These are phyloP conservation scores for Ogataea populi-albae DNA, from an alignment of 805 yeast species.

Conservation along the genomic window DNA sequence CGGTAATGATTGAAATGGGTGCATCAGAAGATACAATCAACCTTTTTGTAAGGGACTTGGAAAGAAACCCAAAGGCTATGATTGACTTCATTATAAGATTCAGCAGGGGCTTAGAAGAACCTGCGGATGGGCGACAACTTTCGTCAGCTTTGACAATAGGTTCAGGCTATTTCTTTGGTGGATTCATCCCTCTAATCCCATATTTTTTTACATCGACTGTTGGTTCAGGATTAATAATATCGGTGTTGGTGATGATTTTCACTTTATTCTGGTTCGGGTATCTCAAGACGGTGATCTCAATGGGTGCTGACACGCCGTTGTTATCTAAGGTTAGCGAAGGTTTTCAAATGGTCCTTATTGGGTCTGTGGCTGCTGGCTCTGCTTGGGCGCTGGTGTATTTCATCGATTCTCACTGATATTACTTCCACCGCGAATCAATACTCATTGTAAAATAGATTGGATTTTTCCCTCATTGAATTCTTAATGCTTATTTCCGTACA, in stretches of 20 bases:
- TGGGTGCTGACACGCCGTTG: conserved; percentile 72
- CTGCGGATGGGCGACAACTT: conserved; percentile 86
- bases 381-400: conserved; percentile 90
- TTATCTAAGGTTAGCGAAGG: conserved; percentile 71
- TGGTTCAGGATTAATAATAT: conserved; percentile 67
- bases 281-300: conserved; percentile 77
- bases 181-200: conserved; percentile 86
- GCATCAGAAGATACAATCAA: conserved; percentile 70
- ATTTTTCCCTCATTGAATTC: not conserved
- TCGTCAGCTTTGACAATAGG: conserved; percentile 91
- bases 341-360: conserved; percentile 86
- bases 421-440: too few relatives aligned
- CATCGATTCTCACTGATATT: conserved; percentile 43
- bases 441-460: not conserved
- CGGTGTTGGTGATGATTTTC: conserved; percentile 77
- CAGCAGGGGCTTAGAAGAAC: conserved; percentile 93
- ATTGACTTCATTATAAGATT: conserved; percentile 83
- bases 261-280: conserved; percentile 88
- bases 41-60: conserved; percentile 73
- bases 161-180: conserved; percentile 83
- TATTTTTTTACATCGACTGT: conserved; percentile 82
- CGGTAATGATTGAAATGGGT: conserved; percentile 72
- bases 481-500: too few relatives aligned
- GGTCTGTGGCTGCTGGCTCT: conserved; percentile 96
- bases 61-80: conserved; percentile 71